Evolutionary conservation across 148 eudicot species (phyloP), one percentile per base, ranked within the genome.

Genomic region (Rhododendron mucronatum): DNA sequence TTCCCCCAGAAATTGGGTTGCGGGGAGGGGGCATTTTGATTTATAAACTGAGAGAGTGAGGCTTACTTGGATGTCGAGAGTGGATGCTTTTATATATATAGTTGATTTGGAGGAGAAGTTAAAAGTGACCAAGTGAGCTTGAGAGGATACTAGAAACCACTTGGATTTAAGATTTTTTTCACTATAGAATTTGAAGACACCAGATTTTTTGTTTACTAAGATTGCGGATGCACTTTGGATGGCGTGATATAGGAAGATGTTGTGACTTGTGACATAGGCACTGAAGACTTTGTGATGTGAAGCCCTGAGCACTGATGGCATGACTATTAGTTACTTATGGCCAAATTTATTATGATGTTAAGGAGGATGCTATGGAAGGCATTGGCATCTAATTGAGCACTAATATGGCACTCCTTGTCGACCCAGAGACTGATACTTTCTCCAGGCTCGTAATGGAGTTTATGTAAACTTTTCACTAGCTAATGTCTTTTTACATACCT

Each of bases 21-120:
- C 1, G 9, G 33, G 65, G 11, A 2, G 57, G 26, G 13, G 10
- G 10, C 20, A 61, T 63, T 65, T 82, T 82, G 4, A 69, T 28
- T 82, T 65, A 13, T 35, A 30, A 65, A 71, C 28, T 37, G 33
- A 61, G 84, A 61, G 11, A 33, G 74, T 18, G 39, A 82, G 30
- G 50, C 8, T 61, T 82, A 23, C 12, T 20, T 13, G 51, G 74
- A 21, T 15, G 84, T 16, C n/a, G 21, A 82, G 50, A 35, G 4
- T 63, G 26, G 30, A n/a, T 35, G 11, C 15, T 63, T 47, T 28
- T 44, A 13, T 14, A 3, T 82, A 7, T 30, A 20, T 45, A 15
- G 76, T 63, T n/a, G 76, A 47, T 82, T 65, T 61, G 23, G 84
- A 20, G 65, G 83, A 16, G 74, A 30, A 80, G 63, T 18, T 80